A percentile compares a stretch with the other conserved stretches of the same genome.
phyloP scores from a whole-genome alignment of 495 filamentous ascomycete genomes.

The Sabuloglossum arenarium region DNA sequence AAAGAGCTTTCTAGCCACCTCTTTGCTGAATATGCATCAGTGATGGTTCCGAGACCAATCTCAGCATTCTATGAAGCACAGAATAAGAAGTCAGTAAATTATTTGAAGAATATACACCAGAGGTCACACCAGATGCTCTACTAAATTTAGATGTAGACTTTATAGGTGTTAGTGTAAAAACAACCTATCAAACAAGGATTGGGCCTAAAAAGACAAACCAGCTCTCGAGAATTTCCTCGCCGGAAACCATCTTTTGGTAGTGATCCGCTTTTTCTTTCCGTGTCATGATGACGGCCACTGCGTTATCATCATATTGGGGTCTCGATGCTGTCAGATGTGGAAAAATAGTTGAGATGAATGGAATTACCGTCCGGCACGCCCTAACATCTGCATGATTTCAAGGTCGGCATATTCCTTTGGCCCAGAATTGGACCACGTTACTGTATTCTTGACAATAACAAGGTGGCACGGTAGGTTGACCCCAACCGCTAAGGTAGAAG shows the following conservation, averaged over 20 bases:
- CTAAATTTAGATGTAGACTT: constrained; percentile 63
- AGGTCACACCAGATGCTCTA: constrained; percentile 47
- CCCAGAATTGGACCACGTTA: constrained; percentile 37
- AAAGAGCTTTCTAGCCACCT: constrained; percentile 78
- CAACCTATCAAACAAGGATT: neutral
- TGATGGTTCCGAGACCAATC: constrained; percentile 67
- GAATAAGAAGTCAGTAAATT: neutral
- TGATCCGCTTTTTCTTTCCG: constrained; percentile 39
- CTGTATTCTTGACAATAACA: constrained; percentile 81
- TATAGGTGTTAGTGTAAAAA: constrained; percentile 4
- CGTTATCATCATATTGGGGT: constrained; percentile 79
- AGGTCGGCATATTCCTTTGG: constrained; percentile 70
- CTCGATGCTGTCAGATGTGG: neutral
- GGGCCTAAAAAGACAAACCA: constrained; percentile 16
- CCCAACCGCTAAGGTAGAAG: constrained; percentile 81
- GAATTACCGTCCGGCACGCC: constrained; percentile 51
- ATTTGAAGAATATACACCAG: neutral
- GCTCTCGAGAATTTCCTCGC: constrained; percentile 71
- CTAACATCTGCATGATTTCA: constrained; percentile 97
- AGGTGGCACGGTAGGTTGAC: constrained; percentile 88
- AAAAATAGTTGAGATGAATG: neutral
- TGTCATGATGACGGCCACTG: constrained; percentile 75
- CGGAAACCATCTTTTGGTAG: constrained; percentile 71
- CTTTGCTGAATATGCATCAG: constrained; percentile 45
- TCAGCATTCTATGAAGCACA: constrained; percentile 47